Percentiles rank a stretch among this genome's conserved stretches.
Evolutionary conservation across 306 rosid species (phyloP).

Genomic region (Castanea sativa): DNA sequence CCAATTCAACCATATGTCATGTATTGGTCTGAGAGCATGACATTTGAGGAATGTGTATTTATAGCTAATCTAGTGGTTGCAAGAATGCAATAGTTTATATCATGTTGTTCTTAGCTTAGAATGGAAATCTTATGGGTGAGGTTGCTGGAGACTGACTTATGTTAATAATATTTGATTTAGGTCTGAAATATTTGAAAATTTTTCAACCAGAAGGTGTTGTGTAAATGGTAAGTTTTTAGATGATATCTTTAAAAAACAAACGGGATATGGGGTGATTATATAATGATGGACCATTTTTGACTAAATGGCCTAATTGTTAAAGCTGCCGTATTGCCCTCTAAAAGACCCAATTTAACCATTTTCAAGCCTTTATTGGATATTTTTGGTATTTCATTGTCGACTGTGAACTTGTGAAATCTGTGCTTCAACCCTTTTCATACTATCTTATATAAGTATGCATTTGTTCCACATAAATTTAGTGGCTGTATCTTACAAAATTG

Average conservation of each 20-base stretch:
- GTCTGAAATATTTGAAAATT: not conserved
- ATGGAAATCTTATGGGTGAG: not conserved
- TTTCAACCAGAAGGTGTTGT: not conserved
- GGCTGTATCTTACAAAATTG: not conserved
- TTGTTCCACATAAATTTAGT: not conserved
- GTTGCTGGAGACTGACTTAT: not conserved
- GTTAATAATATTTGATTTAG: not conserved
- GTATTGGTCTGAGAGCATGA: not conserved
- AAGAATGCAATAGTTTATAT: not conserved
- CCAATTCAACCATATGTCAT: not conserved
- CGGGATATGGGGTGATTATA: not conserved
- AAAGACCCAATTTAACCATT: not conserved
- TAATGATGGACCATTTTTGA: not conserved
- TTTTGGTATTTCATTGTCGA: not conserved
- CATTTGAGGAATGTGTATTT: not conserved
- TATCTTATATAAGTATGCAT: not conserved
- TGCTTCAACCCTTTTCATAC: not conserved
- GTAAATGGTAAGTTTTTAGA: not conserved
- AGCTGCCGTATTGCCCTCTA: not conserved
- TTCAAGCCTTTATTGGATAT: not conserved
- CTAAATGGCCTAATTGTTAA: not conserved
- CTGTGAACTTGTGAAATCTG: not conserved
- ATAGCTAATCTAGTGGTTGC: constrained; percentile 1
- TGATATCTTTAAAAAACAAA: not conserved
- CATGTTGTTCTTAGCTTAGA: not conserved